Evolutionary conservation across 768 basidiomycete genomes (phyloP), one percentile per base, ranked within the genome.

Genomic region (Neoboletus brunneissimus): DNA sequence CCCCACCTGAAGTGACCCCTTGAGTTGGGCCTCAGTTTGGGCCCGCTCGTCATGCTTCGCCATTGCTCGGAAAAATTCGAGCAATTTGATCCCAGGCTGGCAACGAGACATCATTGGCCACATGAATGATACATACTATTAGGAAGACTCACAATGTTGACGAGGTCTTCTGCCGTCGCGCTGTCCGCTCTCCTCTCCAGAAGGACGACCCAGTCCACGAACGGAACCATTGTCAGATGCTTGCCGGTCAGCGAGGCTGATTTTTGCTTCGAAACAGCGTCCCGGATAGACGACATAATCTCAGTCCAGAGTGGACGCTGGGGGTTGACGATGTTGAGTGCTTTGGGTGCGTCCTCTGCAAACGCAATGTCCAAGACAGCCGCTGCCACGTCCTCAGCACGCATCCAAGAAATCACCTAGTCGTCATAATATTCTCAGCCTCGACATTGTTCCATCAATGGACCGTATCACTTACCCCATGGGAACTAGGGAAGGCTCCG

Each of bases 291-390:
- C 18, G 59, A 38, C 22, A 76, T 63, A 15, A 75, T 40, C 7
- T 46, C 50, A 15, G 55, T 51, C 69, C 75, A 78, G 2, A 64
- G 27, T 12, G 74, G 57, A 2, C 72, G 71, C 12, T 63, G 66
- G 0, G 77, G 76, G 63, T 77, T 75, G 2, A 74, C 74, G 13
- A 77, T 48, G 59, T 79, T 76, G 29, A 74, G 56, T 4, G 66
- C 66, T 23, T 56, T 51, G 3, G 72, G 70, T 0, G 54, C 55
- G 13, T 50, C 44, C 8, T 63, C 51, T 34, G 61, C 41, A 42
- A 74, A 65, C 1, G 70, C 71, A 9, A 75, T 58, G 53, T 77
- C 75, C 9, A 73, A 37, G 13, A 76, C 61, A 32, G 71, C 54
- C 16, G 57, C 53, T 0, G 73, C 65, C 1, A 75, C 75, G n/a